phyloP scores from a whole-genome alignment of 305 asterid genomes.

The Fraxinus sp. region DNA sequence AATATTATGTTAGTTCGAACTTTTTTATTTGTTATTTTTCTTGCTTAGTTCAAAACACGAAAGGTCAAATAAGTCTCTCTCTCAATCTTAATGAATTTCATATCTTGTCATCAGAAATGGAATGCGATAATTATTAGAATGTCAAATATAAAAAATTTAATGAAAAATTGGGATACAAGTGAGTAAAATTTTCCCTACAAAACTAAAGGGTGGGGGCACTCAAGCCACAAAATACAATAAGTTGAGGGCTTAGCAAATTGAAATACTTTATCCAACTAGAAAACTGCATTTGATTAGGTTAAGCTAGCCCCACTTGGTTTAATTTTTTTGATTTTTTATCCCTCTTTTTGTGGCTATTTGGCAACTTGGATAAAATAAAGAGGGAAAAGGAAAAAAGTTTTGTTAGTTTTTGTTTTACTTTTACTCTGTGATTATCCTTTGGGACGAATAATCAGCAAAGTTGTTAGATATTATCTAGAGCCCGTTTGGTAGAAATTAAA shows the following conservation, averaged over 20 bases:
- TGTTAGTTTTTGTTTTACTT: constrained; percentile 6
- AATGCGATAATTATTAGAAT: no score
- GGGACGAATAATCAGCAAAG: neutral
- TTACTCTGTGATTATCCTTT: constrained; percentile 6
- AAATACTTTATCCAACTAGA: neutral
- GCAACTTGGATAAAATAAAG: constrained; percentile 11
- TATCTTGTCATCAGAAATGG: no score
- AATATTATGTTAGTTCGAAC: no score
- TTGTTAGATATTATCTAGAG: neutral
- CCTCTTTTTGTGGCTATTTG: constrained; percentile 16
- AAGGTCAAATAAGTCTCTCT: no score
- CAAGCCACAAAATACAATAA: neutral
- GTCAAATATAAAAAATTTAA: no score
- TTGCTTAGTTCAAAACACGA: no score
- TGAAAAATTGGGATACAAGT: no score
- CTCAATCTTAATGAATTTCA: no score
- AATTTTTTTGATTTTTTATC: neutral
- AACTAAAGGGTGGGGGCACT: neutral
- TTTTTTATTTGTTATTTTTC: no score
- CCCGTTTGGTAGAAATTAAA: no score
- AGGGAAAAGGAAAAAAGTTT: neutral
- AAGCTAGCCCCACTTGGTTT: neutral
- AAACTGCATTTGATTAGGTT: neutral
- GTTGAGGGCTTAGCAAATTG: neutral
- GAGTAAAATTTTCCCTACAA: no score